Evolutionary conservation across 2,329 filamentous ascomycete genomes (phyloP), one percentile per base, ranked within the genome.

Genomic region (Colletotrichum lini): DNA sequence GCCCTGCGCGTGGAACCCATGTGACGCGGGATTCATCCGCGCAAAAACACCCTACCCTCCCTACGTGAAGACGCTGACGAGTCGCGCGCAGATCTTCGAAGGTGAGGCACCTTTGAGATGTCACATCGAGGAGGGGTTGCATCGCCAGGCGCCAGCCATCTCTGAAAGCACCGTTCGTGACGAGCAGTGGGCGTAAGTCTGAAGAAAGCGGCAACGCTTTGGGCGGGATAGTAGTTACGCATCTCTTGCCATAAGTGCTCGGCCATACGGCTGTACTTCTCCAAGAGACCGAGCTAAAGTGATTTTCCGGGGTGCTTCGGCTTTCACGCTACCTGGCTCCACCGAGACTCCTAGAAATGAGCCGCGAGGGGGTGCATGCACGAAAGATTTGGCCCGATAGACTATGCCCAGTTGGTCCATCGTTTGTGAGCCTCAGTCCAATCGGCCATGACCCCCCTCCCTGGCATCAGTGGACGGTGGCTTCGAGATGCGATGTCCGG

Each of bases 251-350:
- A 30, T 30, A 30, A 30, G 30, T 30, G 30, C 30, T 30, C 30
- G 30, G 30, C 30, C 30, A 30, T 30, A 30, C 30, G 30, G 6
- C 30, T 38, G 26, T 16, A 42, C 6, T 13, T 42, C 23, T 23
- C 18, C 62, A 60, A 23, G 30, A 9, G 18, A 40, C 35, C 42
- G 6, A 40, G 23, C 54, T 47, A 61, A 67, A 54, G 30, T 57
- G 67, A 67, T 67, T 67, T 66, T 61, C 62, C 67, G 67, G 67
- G 67, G 67, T 67, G 23, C 62, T 67, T 67, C 49, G 67, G 56
- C 56, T 70, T 42, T 59, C 59, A 57, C 38, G 5, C 30, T 38
- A 23, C 18, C 40, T 21, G 61, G 38, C 47, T 69, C 58, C 58
- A 50, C 67, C 61, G 66, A 53, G 21, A 52, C 26, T 42, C 60